These are phyloP conservation scores for Claviceps pazoutovae DNA, from an alignment of 2,329 filamentous ascomycete genomes.

Conservation along the genomic window DNA sequence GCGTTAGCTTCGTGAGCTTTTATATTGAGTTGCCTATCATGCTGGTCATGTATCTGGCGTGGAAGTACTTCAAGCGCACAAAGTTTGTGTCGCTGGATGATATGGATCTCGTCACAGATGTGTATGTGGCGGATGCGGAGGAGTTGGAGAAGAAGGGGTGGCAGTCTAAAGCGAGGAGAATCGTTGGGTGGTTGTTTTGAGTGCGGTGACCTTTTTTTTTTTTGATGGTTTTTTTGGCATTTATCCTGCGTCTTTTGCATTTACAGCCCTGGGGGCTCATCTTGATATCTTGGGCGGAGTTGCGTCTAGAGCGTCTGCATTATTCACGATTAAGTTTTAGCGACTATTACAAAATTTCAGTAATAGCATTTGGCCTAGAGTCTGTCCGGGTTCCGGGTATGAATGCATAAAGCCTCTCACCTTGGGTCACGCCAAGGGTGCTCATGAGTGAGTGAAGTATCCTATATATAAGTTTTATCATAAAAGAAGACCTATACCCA, in stretches of 20 bases:
- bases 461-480: no score
- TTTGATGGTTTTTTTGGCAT: no score
- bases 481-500: no score
- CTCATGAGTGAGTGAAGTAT: no score
- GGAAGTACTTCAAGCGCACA: constrained; percentile 58
- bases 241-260: background rate
- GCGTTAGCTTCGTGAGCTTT: constrained; percentile 47
- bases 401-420: no score
- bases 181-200: constrained; percentile 22
- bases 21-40: constrained; percentile 51
- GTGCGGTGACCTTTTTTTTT: background rate
- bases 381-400: no score
- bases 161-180: constrained; percentile 26
- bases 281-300: no score
- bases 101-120: constrained; percentile 48
- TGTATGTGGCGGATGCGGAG: constrained; percentile 33
- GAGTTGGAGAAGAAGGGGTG: constrained; percentile 24
- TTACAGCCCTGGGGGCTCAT: background rate
- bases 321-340: no score
- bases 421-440: no score
- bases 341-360: no score
- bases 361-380: no score
- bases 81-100: constrained; percentile 40
- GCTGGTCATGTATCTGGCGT: constrained; percentile 49
- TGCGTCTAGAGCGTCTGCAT: no score